A percentile compares a stretch with the other conserved stretches of the same genome.
Evolutionary conservation across 345 rosid species (phyloP).

Genomic region (Murraya koenigii): DNA sequence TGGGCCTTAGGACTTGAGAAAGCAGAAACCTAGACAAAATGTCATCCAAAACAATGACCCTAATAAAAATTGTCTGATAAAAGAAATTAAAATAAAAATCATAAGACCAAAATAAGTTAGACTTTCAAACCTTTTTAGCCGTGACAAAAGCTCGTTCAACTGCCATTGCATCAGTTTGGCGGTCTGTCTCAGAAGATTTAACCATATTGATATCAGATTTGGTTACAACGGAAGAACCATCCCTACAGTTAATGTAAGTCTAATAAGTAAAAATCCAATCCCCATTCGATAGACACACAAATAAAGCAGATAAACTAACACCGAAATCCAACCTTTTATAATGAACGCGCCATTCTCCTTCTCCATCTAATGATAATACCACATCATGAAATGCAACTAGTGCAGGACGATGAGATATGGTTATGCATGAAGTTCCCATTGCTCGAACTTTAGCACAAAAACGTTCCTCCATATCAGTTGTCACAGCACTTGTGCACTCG

Average conservation of each 20-base stretch:
- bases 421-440: constrained; percentile 99
- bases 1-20: constrained; percentile 51
- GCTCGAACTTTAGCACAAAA: constrained; percentile 96
- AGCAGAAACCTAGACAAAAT: constrained; percentile 51
- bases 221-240: constrained; percentile 44
- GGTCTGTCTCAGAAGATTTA: constrained; percentile 53
- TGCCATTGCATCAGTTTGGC: constrained; percentile 79
- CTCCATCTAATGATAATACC: constrained; percentile 93
- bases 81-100: constrained; percentile 14
- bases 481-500: constrained; percentile 99
- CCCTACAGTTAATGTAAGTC: constrained; percentile 47
- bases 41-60: constrained; percentile 17
- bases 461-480: constrained; percentile 98
- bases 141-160: constrained; percentile 89
- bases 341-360: constrained; percentile 90
- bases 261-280: constrained; percentile 12
- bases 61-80: constrained; percentile 8
- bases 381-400: constrained; percentile 97
- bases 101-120: neutral
- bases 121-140: constrained; percentile 50
- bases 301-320: constrained; percentile 16
- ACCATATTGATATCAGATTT: constrained; percentile 43
- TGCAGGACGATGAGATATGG: constrained; percentile 98
- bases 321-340: constrained; percentile 62
- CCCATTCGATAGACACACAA: constrained; percentile 1